Evolutionary conservation across 495 filamentous ascomycete genomes (phyloP).

Genomic region (Chaetomium fimeti): DNA sequence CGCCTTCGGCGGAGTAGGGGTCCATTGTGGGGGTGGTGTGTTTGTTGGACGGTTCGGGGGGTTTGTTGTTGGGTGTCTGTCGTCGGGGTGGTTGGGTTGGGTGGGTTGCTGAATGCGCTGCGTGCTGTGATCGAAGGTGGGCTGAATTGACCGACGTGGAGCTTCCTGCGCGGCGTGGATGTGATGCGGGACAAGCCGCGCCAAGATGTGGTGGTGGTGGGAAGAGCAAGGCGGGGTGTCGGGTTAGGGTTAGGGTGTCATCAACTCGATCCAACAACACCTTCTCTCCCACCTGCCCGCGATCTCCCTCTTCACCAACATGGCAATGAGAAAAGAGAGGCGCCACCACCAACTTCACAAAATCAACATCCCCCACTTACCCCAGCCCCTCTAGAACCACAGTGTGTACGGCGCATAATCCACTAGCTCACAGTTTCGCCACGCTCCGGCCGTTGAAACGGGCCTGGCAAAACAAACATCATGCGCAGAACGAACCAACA

Average conservation of each 20-base stretch:
- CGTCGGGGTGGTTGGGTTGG: background rate
- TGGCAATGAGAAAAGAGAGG: background rate
- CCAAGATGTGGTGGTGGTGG: background rate
- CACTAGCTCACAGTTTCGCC: background rate
- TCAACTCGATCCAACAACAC: background rate
- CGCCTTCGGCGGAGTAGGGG: slow-evolving; percentile 92
- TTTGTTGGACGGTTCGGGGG: slow-evolving; percentile 3
- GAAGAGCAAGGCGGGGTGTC: too few relatives aligned
- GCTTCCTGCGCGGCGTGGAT: slow-evolving; percentile 13
- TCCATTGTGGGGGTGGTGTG: slow-evolving; percentile 47
- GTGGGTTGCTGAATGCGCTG: background rate
- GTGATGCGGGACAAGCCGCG: slow-evolving; percentile 16
- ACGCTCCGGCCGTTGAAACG: background rate
- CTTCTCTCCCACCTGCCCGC: too few relatives aligned
- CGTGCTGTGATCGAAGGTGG: slow-evolving; percentile 5
- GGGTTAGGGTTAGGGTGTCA: slow-evolving; percentile 19
- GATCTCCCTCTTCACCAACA: background rate
- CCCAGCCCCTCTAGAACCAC: background rate
- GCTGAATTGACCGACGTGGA: slow-evolving; percentile 31
- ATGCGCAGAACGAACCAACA: background rate
- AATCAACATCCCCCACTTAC: too few relatives aligned
- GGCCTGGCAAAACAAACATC: slow-evolving; percentile 5
- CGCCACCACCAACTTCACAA: background rate
- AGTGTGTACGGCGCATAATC: background rate
- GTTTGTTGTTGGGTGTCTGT: background rate